Conservation (phyloP, 73 alveolate genomes). For the Stentor roeselii region DNA sequence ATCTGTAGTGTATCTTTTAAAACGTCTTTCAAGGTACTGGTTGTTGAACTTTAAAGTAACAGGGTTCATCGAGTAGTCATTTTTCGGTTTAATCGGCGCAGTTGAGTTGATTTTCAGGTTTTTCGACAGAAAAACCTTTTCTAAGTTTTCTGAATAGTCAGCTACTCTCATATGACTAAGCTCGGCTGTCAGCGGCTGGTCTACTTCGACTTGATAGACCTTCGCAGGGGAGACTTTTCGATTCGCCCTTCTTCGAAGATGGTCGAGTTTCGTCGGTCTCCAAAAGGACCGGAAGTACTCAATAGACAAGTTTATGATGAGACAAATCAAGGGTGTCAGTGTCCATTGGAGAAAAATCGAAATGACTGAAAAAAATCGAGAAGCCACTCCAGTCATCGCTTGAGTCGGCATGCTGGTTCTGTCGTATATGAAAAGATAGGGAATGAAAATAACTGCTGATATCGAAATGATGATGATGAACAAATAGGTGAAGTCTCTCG, state of each 20-base stretch:
- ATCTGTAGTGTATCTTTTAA: neutral
- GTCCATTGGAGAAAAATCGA: neutral
- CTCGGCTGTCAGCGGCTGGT: slow-evolving; percentile 2
- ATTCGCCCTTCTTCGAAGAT: neutral
- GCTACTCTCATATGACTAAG: neutral
- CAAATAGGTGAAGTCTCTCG: neutral
- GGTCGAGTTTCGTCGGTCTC: slow-evolving; percentile 3
- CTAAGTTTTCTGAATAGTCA: neutral
- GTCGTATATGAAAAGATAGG: neutral
- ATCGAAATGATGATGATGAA: neutral
- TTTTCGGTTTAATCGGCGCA: neutral
- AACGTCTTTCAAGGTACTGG: slow-evolving; percentile 10
- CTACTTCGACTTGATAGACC: neutral
- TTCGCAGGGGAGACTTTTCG: neutral
- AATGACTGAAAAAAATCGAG: neutral
- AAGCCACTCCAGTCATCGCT: neutral
- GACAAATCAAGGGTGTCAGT: neutral
- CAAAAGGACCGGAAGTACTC: neutral
- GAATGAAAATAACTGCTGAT: neutral
- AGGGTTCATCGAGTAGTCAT: neutral
- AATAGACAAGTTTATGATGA: neutral
- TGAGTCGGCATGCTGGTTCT: neutral
- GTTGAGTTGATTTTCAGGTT: neutral
- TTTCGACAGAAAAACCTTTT: neutral
- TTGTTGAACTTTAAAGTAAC: neutral